These are phyloP conservation scores for Striga asiatica DNA, from an alignment of 257 asterid genomes.

Conservation along the genomic window DNA sequence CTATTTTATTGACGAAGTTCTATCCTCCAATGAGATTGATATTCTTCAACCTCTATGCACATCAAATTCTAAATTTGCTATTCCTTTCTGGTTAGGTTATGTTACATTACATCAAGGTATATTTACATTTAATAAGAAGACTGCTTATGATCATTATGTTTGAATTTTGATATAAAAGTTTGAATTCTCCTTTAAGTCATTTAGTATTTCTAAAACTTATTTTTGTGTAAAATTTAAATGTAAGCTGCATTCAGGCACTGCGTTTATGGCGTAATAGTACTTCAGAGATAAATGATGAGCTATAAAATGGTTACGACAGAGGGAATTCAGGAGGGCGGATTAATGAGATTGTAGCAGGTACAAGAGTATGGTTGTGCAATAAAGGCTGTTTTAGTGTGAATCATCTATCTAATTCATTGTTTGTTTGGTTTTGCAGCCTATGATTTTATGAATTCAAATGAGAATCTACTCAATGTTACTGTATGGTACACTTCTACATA, in stretches of 20 bases:
- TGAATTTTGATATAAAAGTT: too few relatives aligned
- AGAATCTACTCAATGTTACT: constrained; percentile 52
- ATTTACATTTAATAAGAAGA: background rate
- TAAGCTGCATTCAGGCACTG: constrained; percentile 52
- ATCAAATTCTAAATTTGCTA: constrained; percentile 40
- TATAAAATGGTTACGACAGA: constrained; percentile 71
- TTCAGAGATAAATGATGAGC: constrained; percentile 67
- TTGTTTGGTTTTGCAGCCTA: constrained; percentile 52
- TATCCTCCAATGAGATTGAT: constrained; percentile 43
- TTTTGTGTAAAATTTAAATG: constrained; percentile 35
- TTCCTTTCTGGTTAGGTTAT: constrained; percentile 45
- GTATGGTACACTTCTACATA: constrained; percentile 90
- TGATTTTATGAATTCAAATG: constrained; percentile 64
- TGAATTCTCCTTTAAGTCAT: too few relatives aligned
- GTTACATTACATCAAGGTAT: constrained; percentile 45
- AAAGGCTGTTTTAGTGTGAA: background rate
- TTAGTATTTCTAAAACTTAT: background rate
- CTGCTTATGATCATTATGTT: background rate
- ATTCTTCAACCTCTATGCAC: constrained; percentile 57
- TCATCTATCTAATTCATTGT: constrained; percentile 16
- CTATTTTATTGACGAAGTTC: constrained; percentile 68
- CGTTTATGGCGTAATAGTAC: constrained; percentile 85
- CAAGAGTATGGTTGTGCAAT: constrained; percentile 11
- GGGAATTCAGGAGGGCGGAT: constrained; percentile 63
- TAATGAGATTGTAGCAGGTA: constrained; percentile 83